Conservation (phyloP, 1,139 yeast species). For the Kazachstania sp. region DNA sequence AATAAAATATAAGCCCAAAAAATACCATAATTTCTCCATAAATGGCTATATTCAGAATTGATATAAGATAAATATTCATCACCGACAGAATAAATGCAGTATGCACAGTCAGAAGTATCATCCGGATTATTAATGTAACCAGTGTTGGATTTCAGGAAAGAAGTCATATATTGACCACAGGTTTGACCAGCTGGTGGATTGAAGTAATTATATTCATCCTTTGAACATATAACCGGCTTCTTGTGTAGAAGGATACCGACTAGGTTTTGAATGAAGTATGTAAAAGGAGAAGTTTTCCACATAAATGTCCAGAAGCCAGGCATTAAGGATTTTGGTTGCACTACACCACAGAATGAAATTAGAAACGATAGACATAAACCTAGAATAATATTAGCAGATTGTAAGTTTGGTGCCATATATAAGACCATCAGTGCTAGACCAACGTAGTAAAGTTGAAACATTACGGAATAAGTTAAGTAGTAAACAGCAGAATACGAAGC, state of each 20-base stretch:
- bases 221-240: constrained; percentile 46
- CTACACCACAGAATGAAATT: constrained; percentile 55
- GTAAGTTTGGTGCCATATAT: constrained; percentile 53
- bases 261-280: constrained; percentile 56
- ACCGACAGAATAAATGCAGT: constrained; percentile 47
- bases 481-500: constrained; percentile 47
- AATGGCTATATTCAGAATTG: constrained; percentile 38
- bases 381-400: constrained; percentile 51
- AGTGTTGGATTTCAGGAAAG: constrained; percentile 23
- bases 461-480: constrained; percentile 44
- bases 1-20: constrained; percentile 47
- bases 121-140: constrained; percentile 52
- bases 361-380: constrained; percentile 47
- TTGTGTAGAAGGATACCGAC: constrained; percentile 46
- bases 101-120: constrained; percentile 48
- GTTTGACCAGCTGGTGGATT: constrained; percentile 53
- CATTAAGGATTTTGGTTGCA: constrained; percentile 47
- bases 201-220: constrained; percentile 43
- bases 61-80: constrained; percentile 44
- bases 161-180: constrained; percentile 45
- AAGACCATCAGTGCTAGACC: constrained; percentile 48
- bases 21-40: constrained; percentile 65
- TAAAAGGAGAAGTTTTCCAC: constrained; percentile 63
- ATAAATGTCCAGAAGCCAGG: constrained; percentile 73
- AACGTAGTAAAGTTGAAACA: constrained; percentile 49